phyloP scores from a whole-genome alignment of 495 filamentous ascomycete species.

The Tuber magnatum region DNA sequence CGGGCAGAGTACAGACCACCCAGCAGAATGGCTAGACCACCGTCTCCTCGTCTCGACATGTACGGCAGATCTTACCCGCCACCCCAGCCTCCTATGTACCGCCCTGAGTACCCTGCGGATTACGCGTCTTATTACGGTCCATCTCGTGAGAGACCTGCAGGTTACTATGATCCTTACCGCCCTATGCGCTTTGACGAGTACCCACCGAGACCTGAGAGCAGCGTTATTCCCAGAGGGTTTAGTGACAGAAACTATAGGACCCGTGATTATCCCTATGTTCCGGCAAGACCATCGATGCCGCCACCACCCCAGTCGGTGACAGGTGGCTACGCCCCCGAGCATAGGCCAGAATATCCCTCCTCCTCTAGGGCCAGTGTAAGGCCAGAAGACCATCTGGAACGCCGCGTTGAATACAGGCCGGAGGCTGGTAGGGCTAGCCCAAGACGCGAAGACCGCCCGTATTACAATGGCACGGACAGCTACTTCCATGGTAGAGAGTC shows the following conservation, averaged over 20 bases:
- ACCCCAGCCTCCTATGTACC: slow-evolving; percentile 10
- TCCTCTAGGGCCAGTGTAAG: slow-evolving; percentile 28
- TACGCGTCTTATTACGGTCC: slow-evolving; percentile 17
- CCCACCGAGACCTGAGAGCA: slow-evolving; percentile 27
- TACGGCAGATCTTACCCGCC: slow-evolving; percentile 24
- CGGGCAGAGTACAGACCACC: slow-evolving; percentile 18
- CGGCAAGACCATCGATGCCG: slow-evolving; percentile 22
- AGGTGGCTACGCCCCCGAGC: slow-evolving; percentile 3
- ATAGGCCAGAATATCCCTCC: slow-evolving; percentile 37
- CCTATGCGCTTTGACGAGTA: slow-evolving; percentile 25
- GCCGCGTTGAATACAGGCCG: slow-evolving; percentile 30
- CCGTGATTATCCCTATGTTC: slow-evolving; percentile 33
- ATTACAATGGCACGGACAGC: not conserved
- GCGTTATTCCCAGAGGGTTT: slow-evolving; percentile 25
- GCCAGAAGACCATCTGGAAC: slow-evolving; percentile 45
- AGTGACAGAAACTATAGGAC: slow-evolving; percentile 33
- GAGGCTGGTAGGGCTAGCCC: slow-evolving; percentile 33
- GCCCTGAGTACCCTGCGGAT: slow-evolving; percentile 19
- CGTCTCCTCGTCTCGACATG: slow-evolving; percentile 21
- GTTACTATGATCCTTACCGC: slow-evolving; percentile 35
- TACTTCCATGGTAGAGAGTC: slow-evolving; percentile 1
- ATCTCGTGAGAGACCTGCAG: slow-evolving; percentile 20
- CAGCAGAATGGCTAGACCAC: slow-evolving; percentile 16
- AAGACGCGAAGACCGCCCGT: slow-evolving; percentile 14
- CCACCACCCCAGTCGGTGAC: slow-evolving; percentile 19